Evolutionary conservation across 345 rosid species (phyloP), one percentile per base, ranked within the genome.

Genomic region (Populus davidiana): DNA sequence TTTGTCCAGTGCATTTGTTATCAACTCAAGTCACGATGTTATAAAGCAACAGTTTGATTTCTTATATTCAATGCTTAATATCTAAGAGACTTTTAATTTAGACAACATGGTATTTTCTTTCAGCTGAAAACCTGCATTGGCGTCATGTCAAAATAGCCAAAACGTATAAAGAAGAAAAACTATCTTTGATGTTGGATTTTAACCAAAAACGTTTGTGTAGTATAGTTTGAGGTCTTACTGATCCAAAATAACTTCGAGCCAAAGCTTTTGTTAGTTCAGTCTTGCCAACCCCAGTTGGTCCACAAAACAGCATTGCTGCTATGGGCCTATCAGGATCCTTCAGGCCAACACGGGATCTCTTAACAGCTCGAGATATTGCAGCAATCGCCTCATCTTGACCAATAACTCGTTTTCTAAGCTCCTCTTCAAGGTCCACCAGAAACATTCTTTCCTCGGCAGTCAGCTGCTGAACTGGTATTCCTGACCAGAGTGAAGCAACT

Each of bases 221-320:
- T 23, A 10, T 59, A 67, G 71, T 47, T 35, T 7, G 77, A 82
- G 78, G 83, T 65, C 91, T 80, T 85, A 96, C 99, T 80, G 98
- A 93, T 69, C 98, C 98, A 75, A 96, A 96, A 77, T 96, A 92
- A 76, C 89, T 79, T 52, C 87, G 91, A 50, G 99, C 98, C 75
- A 96, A 73, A 76, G 99, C 93, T 86, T 92, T 96, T 47, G 97
- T 81, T 81, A 96, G 88, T 79, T 96, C 98, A 27, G 99, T 96
- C 86, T 96, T 96, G 35, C 99, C 99, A 70, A 96, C 98, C 59
- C 99, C 99, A 36, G 99, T 96, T 50, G 98, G 99, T 64, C 99
- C 99, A 80, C 99, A 96, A 73, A 96, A 96, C 70, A 96, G 91
- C 97, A 96, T 91, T 52, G 98, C 94, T 1, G 99, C 96, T 65